Base-by-base conservation (phyloP, 129 eudicot species). In the Helichrysum umbraculigerum region DNA sequence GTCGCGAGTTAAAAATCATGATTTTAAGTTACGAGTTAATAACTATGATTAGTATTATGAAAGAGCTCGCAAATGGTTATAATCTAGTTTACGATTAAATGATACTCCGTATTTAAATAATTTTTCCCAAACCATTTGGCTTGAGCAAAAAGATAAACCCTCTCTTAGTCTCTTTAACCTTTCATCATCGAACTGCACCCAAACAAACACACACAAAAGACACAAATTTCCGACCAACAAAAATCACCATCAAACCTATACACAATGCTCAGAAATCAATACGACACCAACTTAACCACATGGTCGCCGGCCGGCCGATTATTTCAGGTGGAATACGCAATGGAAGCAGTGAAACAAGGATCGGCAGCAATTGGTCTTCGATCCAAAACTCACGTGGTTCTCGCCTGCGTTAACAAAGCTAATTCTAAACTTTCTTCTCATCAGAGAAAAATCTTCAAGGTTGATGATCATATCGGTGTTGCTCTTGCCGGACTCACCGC, bases 271-370 rank as follows among this genome's bases (percentile, higher is more conserved):
- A 83, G 97, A 52, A 93, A 93, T 79, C 98, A 93, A 79, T 93
- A 89, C 83, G 97, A 89, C 74, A 89, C 92, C 29, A 92, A 85
- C 64, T 91, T 87, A 47, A 92, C 95, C 7, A 93, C 98, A 70
- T 93, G 98, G 98, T 85, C 91, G 29, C 98, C 98, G 68, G 92
- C 92, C 21, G 98, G 98, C 17, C 78, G 98, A 58, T 81, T 94
- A 8, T 94, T 94, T 72, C 98, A 94, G 75, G 97, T 94, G 4
- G 98, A 94, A 44, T 94, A 94, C 90, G 98, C 98, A 19, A 94
- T 94, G 98, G 98, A 94, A 82, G 98, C 98, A 1, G 98, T 94
- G 32, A 94, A 94, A 85, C 98, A 94, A 78, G 98, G 98, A 50
- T 91, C 98, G 12, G 98, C 97, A 5, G 96, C 98, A 30, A 94